These are phyloP conservation scores for Deakozyma indianensis DNA, from an alignment of 805 yeast genomes.

Conservation along the genomic window DNA sequence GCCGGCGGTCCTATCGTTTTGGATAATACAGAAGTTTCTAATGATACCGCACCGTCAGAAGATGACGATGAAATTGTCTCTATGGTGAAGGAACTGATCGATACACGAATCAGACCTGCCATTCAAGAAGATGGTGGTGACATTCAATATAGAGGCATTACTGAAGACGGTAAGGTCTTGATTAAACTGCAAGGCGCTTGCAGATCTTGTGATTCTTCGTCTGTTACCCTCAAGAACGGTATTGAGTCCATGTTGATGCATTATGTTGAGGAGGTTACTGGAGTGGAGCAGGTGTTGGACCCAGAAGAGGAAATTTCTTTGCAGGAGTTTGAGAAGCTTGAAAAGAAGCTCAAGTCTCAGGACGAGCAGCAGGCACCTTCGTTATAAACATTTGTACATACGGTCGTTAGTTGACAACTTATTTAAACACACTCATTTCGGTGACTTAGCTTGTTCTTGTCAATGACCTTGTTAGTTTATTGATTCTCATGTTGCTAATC, in stretches of 20 bases:
- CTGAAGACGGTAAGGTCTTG: constrained; percentile 78
- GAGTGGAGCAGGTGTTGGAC: constrained; percentile 77
- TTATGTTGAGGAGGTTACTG: constrained; percentile 87
- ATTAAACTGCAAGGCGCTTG: constrained; percentile 92
- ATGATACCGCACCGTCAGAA: constrained; percentile 35
- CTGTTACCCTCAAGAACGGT: constrained; percentile 87
- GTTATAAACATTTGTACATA: constrained; percentile 3
- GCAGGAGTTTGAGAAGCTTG: constrained; percentile 74
- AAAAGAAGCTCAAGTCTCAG: constrained; percentile 33
- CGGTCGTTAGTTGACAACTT: too few relatives aligned
- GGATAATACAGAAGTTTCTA: constrained; percentile 22
- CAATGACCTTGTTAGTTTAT: neutral
- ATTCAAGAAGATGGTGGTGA: constrained; percentile 99
- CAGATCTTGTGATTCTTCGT: constrained; percentile 79
- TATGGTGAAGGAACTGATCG: constrained; percentile 83
- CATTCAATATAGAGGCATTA: constrained; percentile 74
- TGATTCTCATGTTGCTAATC: neutral
- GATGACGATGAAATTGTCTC: constrained; percentile 70
- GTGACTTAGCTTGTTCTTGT: neutral
- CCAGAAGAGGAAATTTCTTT: constrained; percentile 64
- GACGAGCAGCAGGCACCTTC: constrained; percentile 13
- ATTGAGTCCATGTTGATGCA: constrained; percentile 96
- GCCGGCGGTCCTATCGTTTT: constrained; percentile 38
- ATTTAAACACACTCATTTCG: too few relatives aligned
- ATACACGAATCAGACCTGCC: constrained; percentile 92